Percentiles rank a stretch among this genome's conserved stretches.
Conservation (phyloP, 2,329 filamentous ascomycete species). For the Penicillium freii region DNA sequence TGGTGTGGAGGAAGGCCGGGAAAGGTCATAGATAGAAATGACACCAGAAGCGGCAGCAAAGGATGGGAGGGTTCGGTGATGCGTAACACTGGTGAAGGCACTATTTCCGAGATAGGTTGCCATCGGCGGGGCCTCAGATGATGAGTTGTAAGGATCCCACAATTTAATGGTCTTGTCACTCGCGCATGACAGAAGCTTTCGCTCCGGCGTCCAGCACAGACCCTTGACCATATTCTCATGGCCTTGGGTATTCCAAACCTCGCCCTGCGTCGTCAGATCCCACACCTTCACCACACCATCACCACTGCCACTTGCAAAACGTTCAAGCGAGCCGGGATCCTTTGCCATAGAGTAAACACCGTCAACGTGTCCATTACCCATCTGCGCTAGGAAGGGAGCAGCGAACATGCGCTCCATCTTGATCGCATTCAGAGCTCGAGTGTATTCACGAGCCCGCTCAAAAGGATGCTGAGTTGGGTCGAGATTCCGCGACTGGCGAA, state of each 20-base stretch:
- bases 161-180: conserved; percentile 85
- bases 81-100: conserved; percentile 79
- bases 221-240: conserved; percentile 95
- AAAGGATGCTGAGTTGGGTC: conserved; percentile 87
- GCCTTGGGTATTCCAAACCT: conserved; percentile 74
- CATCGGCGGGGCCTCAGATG: conserved; percentile 66
- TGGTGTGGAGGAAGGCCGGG: conserved; percentile 71
- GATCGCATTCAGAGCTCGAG: conserved; percentile 74
- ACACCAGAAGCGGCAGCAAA: conserved; percentile 75
- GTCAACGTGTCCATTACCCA: conserved; percentile 89
- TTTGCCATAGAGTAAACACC: conserved; percentile 81
- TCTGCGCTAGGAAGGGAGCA: conserved; percentile 77
- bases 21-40: conserved; percentile 86
- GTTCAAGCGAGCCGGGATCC: conserved; percentile 70
- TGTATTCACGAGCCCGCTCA: conserved; percentile 84
- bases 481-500: conserved; percentile 54
- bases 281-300: conserved; percentile 94
- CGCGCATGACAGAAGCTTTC: conserved; percentile 81
- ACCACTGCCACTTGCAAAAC: conserved; percentile 78
- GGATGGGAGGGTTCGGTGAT: conserved; percentile 73
- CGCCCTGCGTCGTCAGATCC: conserved; percentile 71
- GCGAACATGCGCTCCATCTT: conserved; percentile 94
- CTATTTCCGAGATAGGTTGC: conserved; percentile 81
- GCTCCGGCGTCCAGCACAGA: conserved; percentile 81
- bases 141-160: conserved; percentile 81